Evolutionary conservation across 2,329 filamentous ascomycete species (phyloP).

Genomic region (Fusarium virguliforme): DNA sequence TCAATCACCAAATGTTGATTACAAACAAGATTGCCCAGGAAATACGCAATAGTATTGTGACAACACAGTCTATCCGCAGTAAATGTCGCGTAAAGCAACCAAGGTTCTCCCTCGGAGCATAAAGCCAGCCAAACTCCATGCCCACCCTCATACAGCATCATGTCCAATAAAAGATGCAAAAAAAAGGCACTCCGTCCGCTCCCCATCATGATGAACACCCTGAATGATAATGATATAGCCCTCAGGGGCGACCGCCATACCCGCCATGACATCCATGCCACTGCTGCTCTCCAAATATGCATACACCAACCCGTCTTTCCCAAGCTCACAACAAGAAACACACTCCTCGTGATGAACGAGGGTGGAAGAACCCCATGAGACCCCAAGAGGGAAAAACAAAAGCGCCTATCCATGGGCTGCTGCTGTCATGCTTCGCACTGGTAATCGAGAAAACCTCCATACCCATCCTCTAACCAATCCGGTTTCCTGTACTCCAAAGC

Average conservation of each 20-base stretch:
- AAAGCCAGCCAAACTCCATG: neutral
- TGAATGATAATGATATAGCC: constrained; percentile 32
- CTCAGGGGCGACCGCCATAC: neutral
- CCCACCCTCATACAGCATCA: constrained; percentile 10
- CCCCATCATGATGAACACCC: constrained; percentile 19
- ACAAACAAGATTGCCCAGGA: neutral
- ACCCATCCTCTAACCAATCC: constrained; percentile 35
- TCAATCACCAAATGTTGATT: neutral
- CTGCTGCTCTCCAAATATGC: constrained; percentile 31
- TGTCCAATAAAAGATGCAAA: constrained; percentile 15
- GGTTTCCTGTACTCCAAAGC: constrained; percentile 40
- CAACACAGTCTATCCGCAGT: constrained; percentile 11
- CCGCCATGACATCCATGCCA: constrained; percentile 28
- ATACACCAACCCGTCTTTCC: constrained; percentile 17
- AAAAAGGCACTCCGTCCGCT: constrained; percentile 6
- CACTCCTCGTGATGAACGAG: constrained; percentile 14
- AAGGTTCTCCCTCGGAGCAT: constrained; percentile 18
- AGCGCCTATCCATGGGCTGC: constrained; percentile 38
- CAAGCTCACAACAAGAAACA: constrained; percentile 28
- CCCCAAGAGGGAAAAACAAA: constrained; percentile 36
- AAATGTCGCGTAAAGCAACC: neutral
- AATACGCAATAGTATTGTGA: constrained; percentile 11
- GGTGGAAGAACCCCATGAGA: constrained; percentile 20
- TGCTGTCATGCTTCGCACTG: constrained; percentile 41
- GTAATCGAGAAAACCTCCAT: constrained; percentile 38